Evolutionary conservation across 2,329 filamentous ascomycete species (phyloP), one percentile per base, ranked within the genome.

Genomic region (Trichophyton equinum): DNA sequence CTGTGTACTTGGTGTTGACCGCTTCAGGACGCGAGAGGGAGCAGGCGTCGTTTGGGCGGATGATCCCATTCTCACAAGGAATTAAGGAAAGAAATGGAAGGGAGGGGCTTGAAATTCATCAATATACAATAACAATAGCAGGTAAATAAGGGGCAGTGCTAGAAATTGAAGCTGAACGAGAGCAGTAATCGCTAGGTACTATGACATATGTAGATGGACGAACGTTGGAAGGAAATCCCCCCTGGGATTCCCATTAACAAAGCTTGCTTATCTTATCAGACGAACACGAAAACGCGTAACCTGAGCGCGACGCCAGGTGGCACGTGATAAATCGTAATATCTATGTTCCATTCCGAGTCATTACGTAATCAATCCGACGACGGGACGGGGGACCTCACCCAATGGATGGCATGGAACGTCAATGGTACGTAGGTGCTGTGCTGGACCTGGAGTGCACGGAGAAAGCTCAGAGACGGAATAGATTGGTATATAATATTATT

Each of bases 1-100:
- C 65, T 75, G 73, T 9, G 72, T 72, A 60, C 71, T 74, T 18
- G 75, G 72, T 5, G 73, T 73, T 5, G 75, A 68, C 62, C 58
- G 60, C 18, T 62, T 63, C 11, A 63, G 59, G 11, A 62, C 60
- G n/a, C 62, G 61, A 13, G 60, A 36, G 13, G 18, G 49, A 18
- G 55, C 18, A 3, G 62, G 60, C 13, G 55, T 62, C n/a, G 61
- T 59, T 40, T 51, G 47, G 40, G 27, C 42, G 27, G 44, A 47
- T 20, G 40, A 44, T 7, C 49, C 49, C 51, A 55, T 55, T n/a
- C 8, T 55, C 15, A 55, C 27, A 18, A 15, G n/a, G 5, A 18
- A 15, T 18, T 13, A 36, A 36, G 7, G 20, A 13, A 22, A 20
- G 3, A 6, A 7, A 55, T n/a, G 27, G 6, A 36, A n/a, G 18